These are phyloP conservation scores for Micractinium sp. DNA, from an alignment of 139 green algal genomes.

Conservation along the genomic window DNA sequence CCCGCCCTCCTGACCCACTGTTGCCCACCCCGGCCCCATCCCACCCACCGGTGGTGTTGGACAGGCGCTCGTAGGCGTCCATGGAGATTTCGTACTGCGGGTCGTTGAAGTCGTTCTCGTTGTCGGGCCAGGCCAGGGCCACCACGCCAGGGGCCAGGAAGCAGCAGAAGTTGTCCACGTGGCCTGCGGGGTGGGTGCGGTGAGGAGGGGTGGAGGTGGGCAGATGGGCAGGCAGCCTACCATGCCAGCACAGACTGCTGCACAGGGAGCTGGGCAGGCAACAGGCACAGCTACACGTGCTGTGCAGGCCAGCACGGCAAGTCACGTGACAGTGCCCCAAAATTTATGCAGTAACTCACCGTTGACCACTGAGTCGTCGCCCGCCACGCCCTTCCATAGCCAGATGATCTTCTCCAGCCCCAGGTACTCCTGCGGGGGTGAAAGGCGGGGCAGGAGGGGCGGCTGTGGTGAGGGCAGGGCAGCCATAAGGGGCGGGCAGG, in stretches of 20 bases:
- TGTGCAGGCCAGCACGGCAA: too few species aligned
- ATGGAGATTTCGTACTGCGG: slow-evolving; percentile 59
- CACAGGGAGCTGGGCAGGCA: too few species aligned
- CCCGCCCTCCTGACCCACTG: too few species aligned
- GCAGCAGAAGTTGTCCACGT: slow-evolving; percentile 82
- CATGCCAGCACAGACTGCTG: too few species aligned
- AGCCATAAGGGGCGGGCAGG: background rate
- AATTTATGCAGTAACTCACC: slow-evolving; percentile 16
- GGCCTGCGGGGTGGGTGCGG: slow-evolving; percentile 23
- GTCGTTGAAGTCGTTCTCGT: slow-evolving; percentile 59
- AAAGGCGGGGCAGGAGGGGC: background rate
- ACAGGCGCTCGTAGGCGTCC: slow-evolving; percentile 30
- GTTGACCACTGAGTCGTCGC: slow-evolving; percentile 72
- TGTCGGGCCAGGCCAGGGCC: slow-evolving; percentile 74
- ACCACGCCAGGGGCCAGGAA: slow-evolving; percentile 75
- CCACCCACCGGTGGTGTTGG: slow-evolving; percentile 31
- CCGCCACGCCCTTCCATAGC: slow-evolving; percentile 75
- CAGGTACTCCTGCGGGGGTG: slow-evolving; percentile 55
- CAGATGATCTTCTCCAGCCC: slow-evolving; percentile 80
- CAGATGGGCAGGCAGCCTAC: background rate
- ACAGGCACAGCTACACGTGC: too few species aligned
- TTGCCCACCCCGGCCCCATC: too few species aligned
- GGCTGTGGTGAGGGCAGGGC: background rate
- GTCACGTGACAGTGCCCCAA: too few species aligned
- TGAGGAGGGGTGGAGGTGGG: background rate